These are phyloP conservation scores for Teratosphaeria destructans DNA, from an alignment of 2,329 filamentous ascomycete genomes.

Conservation along the genomic window DNA sequence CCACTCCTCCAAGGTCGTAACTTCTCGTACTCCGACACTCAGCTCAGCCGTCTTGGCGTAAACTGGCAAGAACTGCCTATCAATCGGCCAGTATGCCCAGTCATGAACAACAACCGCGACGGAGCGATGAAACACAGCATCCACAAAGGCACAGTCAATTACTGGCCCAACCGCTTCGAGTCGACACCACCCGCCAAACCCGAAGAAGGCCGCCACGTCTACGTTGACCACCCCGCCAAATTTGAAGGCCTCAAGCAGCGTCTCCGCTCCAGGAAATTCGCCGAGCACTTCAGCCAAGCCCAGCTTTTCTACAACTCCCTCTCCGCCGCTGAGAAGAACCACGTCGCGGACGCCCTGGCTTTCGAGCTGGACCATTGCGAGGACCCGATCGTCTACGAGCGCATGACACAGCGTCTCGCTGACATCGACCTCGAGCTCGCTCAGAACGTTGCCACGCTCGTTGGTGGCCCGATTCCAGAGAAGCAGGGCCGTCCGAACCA, in stretches of 20 bases:
- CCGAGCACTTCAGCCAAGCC: constrained; percentile 66
- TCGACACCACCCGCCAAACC: constrained; percentile 51
- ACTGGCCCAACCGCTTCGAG: constrained; percentile 66
- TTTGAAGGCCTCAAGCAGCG: constrained; percentile 61
- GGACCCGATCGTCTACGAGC: constrained; percentile 63
- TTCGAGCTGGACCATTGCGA: constrained; percentile 78
- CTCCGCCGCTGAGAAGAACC: constrained; percentile 53
- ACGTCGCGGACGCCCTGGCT: constrained; percentile 49
- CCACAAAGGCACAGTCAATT: constrained; percentile 62
- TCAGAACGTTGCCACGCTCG: constrained; percentile 56
- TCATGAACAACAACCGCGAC: constrained; percentile 25
- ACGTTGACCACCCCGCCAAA: constrained; percentile 56
- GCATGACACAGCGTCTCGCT: constrained; percentile 55
- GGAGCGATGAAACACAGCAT: constrained; percentile 59
- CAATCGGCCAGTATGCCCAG: constrained; percentile 45
- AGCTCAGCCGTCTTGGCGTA: constrained; percentile 52
- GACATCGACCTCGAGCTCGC: constrained; percentile 66
- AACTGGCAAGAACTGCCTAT: constrained; percentile 73
- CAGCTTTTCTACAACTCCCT: constrained; percentile 78
- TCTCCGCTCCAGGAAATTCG: constrained; percentile 61
- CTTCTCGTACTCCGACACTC: constrained; percentile 54
- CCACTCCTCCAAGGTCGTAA: constrained; percentile 66
- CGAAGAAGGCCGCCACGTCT: constrained; percentile 49
- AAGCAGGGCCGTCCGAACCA: constrained; percentile 48
- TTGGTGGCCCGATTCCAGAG: constrained; percentile 52